Conservation (phyloP, 2,329 filamentous ascomycete genomes). For the Balansia obtecta region DNA sequence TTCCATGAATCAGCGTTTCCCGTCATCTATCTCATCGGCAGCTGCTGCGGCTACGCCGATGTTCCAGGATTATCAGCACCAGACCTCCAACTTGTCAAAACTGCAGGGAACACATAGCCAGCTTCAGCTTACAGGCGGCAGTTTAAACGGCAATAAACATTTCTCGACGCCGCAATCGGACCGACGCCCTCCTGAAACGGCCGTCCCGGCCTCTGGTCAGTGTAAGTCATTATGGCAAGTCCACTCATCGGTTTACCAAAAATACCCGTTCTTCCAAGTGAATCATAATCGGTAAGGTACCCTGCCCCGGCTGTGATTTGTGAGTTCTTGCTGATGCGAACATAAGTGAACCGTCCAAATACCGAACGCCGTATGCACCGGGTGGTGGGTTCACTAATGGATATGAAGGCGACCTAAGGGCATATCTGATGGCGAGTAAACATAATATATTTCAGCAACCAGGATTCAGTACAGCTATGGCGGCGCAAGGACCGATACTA, state of each 20-base stretch:
- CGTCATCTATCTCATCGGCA: slow-evolving; percentile 5
- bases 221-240: slow-evolving; percentile 21
- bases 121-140: neutral
- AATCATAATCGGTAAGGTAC: slow-evolving; percentile 41
- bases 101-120: neutral
- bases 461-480: neutral
- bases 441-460: slow-evolving; percentile 15
- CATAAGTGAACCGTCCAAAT: slow-evolving; percentile 39
- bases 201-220: slow-evolving; percentile 2
- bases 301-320: neutral
- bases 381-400: slow-evolving; percentile 49
- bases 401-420: slow-evolving; percentile 40
- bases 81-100: slow-evolving; percentile 2
- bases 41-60: neutral
- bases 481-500: neutral
- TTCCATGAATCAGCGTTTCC: slow-evolving; percentile 16
- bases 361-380: slow-evolving; percentile 46
- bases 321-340: slow-evolving; percentile 9
- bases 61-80: slow-evolving; percentile 8
- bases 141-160: neutral
- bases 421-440: slow-evolving; percentile 28
- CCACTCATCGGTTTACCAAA: slow-evolving; percentile 33
- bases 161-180: slow-evolving; percentile 6
- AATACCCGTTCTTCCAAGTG: slow-evolving; percentile 46
- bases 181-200: neutral